phyloP scores from a whole-genome alignment of 306 rosid genomes.

The Cyclanthera cordifolia region DNA sequence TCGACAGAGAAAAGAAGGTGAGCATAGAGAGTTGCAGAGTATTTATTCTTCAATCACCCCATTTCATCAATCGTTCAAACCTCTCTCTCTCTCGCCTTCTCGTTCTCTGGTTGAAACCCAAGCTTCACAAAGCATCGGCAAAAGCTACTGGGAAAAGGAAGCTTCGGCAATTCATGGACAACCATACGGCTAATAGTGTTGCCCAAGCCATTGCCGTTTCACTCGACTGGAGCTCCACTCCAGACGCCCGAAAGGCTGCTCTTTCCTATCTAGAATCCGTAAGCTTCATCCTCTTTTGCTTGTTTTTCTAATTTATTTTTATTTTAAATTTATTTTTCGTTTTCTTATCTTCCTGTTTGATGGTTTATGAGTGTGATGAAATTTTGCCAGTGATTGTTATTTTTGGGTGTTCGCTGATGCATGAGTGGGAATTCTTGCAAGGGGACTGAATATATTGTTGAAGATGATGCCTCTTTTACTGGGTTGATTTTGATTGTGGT shows the following conservation, averaged over 20 bases:
- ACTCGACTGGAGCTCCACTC: conserved; percentile 68
- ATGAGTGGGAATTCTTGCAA: neutral
- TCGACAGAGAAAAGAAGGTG: neutral
- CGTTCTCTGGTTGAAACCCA: neutral
- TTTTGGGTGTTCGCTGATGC: neutral
- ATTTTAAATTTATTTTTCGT: too few species aligned
- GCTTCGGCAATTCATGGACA: conserved; percentile 40
- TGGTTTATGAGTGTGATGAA: neutral
- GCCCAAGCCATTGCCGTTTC: conserved; percentile 79
- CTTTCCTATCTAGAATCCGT: conserved; percentile 69
- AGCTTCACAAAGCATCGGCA: neutral
- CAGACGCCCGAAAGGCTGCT: conserved; percentile 61
- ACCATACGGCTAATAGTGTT: conserved; percentile 41
- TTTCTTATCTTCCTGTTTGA: neutral
- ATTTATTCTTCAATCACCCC: neutral
- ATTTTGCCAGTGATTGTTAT: neutral
- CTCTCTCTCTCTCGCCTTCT: neutral
- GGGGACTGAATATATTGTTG: neutral
- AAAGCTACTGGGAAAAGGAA: neutral
- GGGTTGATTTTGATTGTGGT: neutral
- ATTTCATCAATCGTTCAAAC: neutral
- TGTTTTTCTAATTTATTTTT: too few species aligned
- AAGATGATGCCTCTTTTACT: neutral
- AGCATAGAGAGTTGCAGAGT: neutral
- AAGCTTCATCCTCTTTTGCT: conserved; percentile 8